These are phyloP conservation scores for Gnomoniopsis sp. DNA, from an alignment of 2,329 filamentous ascomycete genomes.

Conservation along the genomic window DNA sequence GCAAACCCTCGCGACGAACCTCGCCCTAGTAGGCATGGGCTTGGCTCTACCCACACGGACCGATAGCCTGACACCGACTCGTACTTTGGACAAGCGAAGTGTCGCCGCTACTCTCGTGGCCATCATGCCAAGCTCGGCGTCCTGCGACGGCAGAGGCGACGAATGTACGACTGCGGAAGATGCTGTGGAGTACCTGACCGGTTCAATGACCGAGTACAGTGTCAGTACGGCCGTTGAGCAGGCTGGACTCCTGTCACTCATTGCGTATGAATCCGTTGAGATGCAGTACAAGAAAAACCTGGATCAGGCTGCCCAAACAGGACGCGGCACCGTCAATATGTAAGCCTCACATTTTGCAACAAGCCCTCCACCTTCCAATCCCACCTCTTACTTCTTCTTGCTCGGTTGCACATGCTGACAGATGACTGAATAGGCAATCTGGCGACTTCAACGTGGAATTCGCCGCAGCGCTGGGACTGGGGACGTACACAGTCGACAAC, in stretches of 20 bases:
- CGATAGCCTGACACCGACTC: background rate
- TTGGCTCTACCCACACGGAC: constrained; percentile 18
- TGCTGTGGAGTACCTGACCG: constrained; percentile 55
- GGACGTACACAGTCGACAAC: constrained; percentile 28
- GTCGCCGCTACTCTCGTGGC: constrained; percentile 37
- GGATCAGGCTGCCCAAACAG: constrained; percentile 36
- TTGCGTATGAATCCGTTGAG: constrained; percentile 66
- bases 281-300: constrained; percentile 72
- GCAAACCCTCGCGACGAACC: background rate
- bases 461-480: constrained; percentile 36
- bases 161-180: constrained; percentile 65
- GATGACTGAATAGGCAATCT: constrained; percentile 23
- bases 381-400: background rate
- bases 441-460: constrained; percentile 42
- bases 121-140: constrained; percentile 56
- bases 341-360: background rate
- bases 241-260: constrained; percentile 68
- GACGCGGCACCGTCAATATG: constrained; percentile 55
- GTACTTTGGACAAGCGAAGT: constrained; percentile 21
- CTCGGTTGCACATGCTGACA: no score
- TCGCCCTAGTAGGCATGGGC: constrained; percentile 24
- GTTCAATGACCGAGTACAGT: constrained; percentile 55
- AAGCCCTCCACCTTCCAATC: no score
- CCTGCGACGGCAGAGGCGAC: constrained; percentile 47
- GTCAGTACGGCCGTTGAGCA: constrained; percentile 56